Base-by-base conservation (phyloP, 495 filamentous ascomycete species). In the Tetracladium marchalianum region DNA sequence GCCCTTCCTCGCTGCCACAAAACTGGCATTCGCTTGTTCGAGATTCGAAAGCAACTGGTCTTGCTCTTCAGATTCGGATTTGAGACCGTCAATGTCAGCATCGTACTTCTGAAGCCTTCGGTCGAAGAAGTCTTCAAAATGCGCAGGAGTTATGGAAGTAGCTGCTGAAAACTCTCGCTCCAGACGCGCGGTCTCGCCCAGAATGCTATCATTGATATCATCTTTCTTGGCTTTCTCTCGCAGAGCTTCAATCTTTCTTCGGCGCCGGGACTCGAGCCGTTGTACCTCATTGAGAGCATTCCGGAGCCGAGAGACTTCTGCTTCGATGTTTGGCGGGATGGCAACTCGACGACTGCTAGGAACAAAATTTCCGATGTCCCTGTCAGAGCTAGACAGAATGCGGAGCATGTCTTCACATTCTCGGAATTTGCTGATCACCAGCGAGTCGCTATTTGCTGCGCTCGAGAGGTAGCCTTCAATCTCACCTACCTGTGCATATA, bases 41-140 rank as follows among this genome's bases (percentile, higher is more conserved):
- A 96, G 67, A 37, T 82, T 80, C 2, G 70, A 61, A 0, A 78
- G 57, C 7, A 90, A 64, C 41, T 81, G 78, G 0, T 88, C 77
- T 64, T 96, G 92, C 34, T 90, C 87, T 19, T 72, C 65, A 1
- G 69, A 68, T 59, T 98, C 92, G 46, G 81, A 72, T 12, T 73
- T 69, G 1, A 95, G 61, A 49, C 78, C 77, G 5, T 79, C 71
- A 19, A 81, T 60, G 47, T 96, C 89, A 1, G 78, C 57, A 51
- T 92, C 81, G 57, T 97, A 98, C n/a, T 71, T 60, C 34, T 70
- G 70, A 9, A 98, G 72, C 1, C 87, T 80, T 41, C 84, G 72
- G 56, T 94, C 87, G 46, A 97, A 96, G 31, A 97, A 78, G 39
- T 79, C 77, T 54, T 96, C 92, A 54, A 98, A 98, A 47, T 95